These are phyloP conservation scores for Leccinellum albellum DNA, from an alignment of 768 basidiomycete genomes.

Conservation along the genomic window DNA sequence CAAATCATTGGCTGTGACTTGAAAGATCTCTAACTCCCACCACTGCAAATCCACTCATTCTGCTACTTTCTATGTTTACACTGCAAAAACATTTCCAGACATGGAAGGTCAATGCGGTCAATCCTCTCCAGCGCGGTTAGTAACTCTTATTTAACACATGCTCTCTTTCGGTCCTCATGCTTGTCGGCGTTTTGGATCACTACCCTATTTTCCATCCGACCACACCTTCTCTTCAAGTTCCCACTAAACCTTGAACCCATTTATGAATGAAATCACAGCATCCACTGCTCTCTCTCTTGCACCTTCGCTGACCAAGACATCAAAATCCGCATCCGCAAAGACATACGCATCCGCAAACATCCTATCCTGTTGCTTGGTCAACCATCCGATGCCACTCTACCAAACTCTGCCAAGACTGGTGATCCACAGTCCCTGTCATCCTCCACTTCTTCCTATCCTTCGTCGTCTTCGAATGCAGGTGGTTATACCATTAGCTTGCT, in stretches of 20 bases:
- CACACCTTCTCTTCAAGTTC: not conserved
- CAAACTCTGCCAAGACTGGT: slow-evolving; percentile 11
- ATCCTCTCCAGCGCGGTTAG: slow-evolving; percentile 19
- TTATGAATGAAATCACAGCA: slow-evolving; percentile 42
- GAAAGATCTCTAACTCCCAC: no score
- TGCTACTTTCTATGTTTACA: no score
- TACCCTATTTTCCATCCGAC: slow-evolving; percentile 13
- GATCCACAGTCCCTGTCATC: slow-evolving; percentile 13
- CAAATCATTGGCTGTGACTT: no score
- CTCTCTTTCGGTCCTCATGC: no score
- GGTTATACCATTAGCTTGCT: slow-evolving; percentile 20
- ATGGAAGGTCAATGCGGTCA: slow-evolving; percentile 83
- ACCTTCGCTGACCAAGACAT: slow-evolving; percentile 94
- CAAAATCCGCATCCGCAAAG: slow-evolving; percentile 91
- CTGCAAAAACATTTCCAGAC: slow-evolving; percentile 94
- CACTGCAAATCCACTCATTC: no score
- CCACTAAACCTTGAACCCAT: not conserved
- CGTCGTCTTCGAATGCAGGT: slow-evolving; percentile 13
- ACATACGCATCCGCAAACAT: slow-evolving; percentile 79
- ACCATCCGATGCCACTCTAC: slow-evolving; percentile 14
- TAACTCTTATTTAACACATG: slow-evolving; percentile 21
- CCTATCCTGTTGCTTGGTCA: slow-evolving; percentile 40
- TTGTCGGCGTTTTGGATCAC: slow-evolving; percentile 17
- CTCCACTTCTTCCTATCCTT: slow-evolving; percentile 14
- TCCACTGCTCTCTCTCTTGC: slow-evolving; percentile 82